phyloP scores from a whole-genome alignment of 2,329 filamentous ascomycete genomes.

The Mollisiaceae sp. region DNA sequence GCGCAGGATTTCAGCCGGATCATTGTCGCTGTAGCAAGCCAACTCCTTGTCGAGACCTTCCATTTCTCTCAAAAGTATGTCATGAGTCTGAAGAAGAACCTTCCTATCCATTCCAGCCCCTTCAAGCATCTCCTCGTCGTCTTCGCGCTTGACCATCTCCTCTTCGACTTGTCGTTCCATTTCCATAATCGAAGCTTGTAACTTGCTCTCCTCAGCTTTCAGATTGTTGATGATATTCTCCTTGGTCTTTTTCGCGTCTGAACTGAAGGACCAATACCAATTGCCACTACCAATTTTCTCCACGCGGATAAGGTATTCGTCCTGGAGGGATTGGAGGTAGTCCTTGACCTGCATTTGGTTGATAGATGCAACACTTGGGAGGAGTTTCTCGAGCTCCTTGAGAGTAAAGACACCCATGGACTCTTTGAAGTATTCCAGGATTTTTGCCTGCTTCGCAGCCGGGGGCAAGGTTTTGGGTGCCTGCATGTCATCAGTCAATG shows the following conservation, averaged over 20 bases:
- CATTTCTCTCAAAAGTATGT: constrained; percentile 37
- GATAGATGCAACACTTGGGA: constrained; percentile 66
- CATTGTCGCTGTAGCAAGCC: constrained; percentile 39
- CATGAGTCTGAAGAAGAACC: constrained; percentile 37
- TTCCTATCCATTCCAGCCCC: constrained; percentile 37
- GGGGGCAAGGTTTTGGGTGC: constrained; percentile 61
- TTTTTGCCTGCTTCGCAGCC: constrained; percentile 60
- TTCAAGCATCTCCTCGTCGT: constrained; percentile 43
- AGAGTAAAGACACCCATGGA: constrained; percentile 66
- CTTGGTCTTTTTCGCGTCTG: constrained; percentile 57
- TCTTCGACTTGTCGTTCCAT: constrained; percentile 43
- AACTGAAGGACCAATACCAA: constrained; percentile 73
- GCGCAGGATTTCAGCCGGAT: constrained; percentile 39
- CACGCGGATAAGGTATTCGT: constrained; percentile 65
- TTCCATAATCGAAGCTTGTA: constrained; percentile 42
- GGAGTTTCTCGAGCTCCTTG: constrained; percentile 69
- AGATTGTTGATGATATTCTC: constrained; percentile 45
- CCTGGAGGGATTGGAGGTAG: constrained; percentile 64
- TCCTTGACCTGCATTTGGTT: constrained; percentile 72
- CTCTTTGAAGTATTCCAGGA: constrained; percentile 63
- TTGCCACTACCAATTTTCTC: constrained; percentile 75
- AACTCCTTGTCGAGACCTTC: constrained; percentile 41
- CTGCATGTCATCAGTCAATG: constrained; percentile 26
- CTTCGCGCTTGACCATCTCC: constrained; percentile 44
- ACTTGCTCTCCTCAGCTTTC: constrained; percentile 44